Percentiles rank a stretch among this genome's conserved stretches.
Conservation (phyloP, 805 yeast genomes). For the Wickerhamomyces alni region DNA sequence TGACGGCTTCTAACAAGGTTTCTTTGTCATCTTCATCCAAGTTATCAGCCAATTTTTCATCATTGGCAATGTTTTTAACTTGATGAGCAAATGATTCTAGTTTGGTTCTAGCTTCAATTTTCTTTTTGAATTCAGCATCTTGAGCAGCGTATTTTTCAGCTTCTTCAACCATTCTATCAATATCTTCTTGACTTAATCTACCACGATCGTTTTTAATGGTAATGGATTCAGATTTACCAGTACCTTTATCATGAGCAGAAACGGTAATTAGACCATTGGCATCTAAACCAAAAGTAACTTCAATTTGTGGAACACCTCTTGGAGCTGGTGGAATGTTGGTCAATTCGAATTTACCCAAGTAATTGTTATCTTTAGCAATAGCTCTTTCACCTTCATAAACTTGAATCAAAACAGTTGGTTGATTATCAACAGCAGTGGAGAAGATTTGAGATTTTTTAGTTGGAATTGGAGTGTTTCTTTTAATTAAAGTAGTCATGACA, state of each 20-base stretch:
- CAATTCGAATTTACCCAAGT: slow-evolving; percentile 80
- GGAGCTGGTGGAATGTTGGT: slow-evolving; percentile 88
- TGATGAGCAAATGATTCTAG: slow-evolving; percentile 86
- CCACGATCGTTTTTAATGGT: slow-evolving; percentile 93
- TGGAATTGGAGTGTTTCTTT: slow-evolving; percentile 94
- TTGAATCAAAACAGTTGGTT: slow-evolving; percentile 90
- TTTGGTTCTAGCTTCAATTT: slow-evolving; percentile 82
- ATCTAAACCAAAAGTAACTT: slow-evolving; percentile 83
- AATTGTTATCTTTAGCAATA: slow-evolving; percentile 87
- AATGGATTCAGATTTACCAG: slow-evolving; percentile 87
- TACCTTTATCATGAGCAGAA: slow-evolving; percentile 86
- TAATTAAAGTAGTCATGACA: slow-evolving; percentile 92
- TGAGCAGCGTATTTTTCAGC: slow-evolving; percentile 93
- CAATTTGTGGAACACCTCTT: slow-evolving; percentile 88
- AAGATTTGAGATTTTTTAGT: slow-evolving; percentile 92
- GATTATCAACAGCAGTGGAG: slow-evolving; percentile 95
- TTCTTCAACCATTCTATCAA: slow-evolving; percentile 96
- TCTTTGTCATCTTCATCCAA: slow-evolving; percentile 89
- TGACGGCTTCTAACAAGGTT: slow-evolving; percentile 77
- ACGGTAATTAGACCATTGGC: slow-evolving; percentile 86
- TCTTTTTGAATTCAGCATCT: slow-evolving; percentile 76
- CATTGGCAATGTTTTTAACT: slow-evolving; percentile 61
- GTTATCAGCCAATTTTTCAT: slow-evolving; percentile 63
- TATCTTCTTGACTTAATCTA: slow-evolving; percentile 87
- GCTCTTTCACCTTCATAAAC: slow-evolving; percentile 97